Evolutionary conservation across 495 filamentous ascomycete species (phyloP), one percentile per base, ranked within the genome.

Genomic region (Amniculicola lignicola): DNA sequence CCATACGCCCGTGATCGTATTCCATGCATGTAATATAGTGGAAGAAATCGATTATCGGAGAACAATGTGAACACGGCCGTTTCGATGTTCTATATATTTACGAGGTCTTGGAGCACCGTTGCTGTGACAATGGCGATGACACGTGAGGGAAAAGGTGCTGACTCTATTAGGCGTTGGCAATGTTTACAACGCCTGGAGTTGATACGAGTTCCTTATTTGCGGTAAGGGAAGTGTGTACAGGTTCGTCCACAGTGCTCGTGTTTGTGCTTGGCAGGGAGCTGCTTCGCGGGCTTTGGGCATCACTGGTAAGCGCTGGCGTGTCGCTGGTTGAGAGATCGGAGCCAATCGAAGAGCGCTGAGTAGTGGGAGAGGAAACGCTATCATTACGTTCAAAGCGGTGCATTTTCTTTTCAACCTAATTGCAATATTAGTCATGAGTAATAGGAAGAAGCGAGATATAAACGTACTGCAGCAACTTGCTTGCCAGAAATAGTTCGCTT

Each of bases 401-500:
- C 69, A 72, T 68, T 43, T 72, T 71, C 53, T 69, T 71, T 55
- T 72, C 71, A 19, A 74, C 62, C 58, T 67, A 52, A 33, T 25
- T 44, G 23, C 27, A 43, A 41, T 22, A 54, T 37, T 18, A 25
- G 19, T 18, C 28, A 22, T 44, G 47, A 33, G 29, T 33, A 33
- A 7, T 33, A 33, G 29, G n/a, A n/a, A n/a, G n/a, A n/a, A n/a
- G n/a, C n/a, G 10, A 40, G 16, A 9, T 6, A 19, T 44, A 39
- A 7, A 50, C 54, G 35, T 46, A 59, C 59, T 22, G 69, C 50
- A 22, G 52, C 51, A n/a, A 94, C 83, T 66, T 95, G 89, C 64
- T 91, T 91, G 39, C 86, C 86, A 52, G 82, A 85, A 57, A 81
- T 82, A 51, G 77, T 81, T 57, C 84, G 87, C 71, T 90, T 94